phyloP scores from a whole-genome alignment of 2,329 filamentous ascomycete genomes.

The Diplodia seriata region DNA sequence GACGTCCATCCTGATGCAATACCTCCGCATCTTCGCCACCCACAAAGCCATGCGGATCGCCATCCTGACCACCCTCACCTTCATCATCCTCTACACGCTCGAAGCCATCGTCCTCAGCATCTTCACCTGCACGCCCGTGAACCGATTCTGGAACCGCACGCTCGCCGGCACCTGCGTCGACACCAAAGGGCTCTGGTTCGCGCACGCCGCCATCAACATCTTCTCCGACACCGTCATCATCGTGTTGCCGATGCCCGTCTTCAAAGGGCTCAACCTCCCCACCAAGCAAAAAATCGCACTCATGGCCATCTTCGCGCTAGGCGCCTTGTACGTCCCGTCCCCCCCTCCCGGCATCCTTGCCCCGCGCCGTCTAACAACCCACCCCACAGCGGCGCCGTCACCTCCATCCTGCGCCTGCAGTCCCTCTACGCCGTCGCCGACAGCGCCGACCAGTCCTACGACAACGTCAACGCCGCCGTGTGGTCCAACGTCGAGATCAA shows the following conservation, averaged over 20 bases:
- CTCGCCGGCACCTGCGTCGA: conserved; percentile 36
- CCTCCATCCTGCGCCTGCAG: conserved; percentile 44
- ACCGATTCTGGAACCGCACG: conserved; percentile 39
- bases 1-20: conserved; percentile 46
- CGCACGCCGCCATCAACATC: conserved; percentile 45
- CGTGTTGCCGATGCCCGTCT: conserved; percentile 43
- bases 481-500: conserved; percentile 43
- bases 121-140: conserved; percentile 41
- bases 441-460: conserved; percentile 43
- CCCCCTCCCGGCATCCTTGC: too few species aligned
- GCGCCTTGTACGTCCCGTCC: conserved; percentile 42
- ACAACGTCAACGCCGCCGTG: conserved; percentile 43
- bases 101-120: conserved; percentile 41
- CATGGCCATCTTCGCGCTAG: conserved; percentile 46
- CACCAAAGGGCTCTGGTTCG: conserved; percentile 41
- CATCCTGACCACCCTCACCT: conserved; percentile 38
- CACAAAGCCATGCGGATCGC: conserved; percentile 37
- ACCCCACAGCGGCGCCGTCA: conserved; percentile 36
- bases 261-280: conserved; percentile 41
- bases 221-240: conserved; percentile 44
- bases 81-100: conserved; percentile 41
- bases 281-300: conserved; percentile 41
- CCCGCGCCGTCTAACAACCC: too few species aligned
- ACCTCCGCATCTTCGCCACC: conserved; percentile 45
- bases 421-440: conserved; percentile 41